These are phyloP conservation scores for Pseudopyrenochaeta lycopersici DNA, from an alignment of 2,329 filamentous ascomycete species.

Conservation along the genomic window DNA sequence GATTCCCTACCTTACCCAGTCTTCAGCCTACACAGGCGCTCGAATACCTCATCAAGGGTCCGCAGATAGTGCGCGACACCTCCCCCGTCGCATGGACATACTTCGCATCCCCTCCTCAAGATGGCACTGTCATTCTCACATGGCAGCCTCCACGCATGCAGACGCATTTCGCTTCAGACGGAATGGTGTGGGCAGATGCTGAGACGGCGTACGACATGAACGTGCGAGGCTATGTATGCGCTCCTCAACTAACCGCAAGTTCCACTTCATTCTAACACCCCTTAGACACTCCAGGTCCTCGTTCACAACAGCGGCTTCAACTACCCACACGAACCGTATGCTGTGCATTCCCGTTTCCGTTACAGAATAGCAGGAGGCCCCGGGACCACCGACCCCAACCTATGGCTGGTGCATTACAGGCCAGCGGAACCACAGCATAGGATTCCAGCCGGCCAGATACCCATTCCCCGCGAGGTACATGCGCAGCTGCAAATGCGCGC, in stretches of 20 bases:
- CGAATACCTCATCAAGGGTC: constrained; percentile 83
- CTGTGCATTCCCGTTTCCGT: constrained; percentile 81
- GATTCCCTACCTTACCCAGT: constrained; percentile 77
- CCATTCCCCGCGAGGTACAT: constrained; percentile 67
- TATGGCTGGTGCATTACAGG: constrained; percentile 93
- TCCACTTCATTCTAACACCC: constrained; percentile 5
- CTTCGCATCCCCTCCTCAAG: constrained; percentile 76
- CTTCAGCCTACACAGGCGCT: constrained; percentile 80
- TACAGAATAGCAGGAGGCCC: constrained; percentile 83
- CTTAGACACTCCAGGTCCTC: constrained; percentile 88
- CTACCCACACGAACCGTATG: constrained; percentile 74
- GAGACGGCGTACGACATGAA: constrained; percentile 82
- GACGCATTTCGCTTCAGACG: constrained; percentile 85
- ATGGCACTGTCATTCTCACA: constrained; percentile 83
- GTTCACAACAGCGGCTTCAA: constrained; percentile 83
- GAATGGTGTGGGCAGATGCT: constrained; percentile 86
- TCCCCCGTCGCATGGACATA: constrained; percentile 95
- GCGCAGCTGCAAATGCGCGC: constrained; percentile 68
- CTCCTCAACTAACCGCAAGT: neutral
- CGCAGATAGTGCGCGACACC: constrained; percentile 83
- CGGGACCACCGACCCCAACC: constrained; percentile 76
- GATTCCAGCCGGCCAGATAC: constrained; percentile 73
- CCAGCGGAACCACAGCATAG: constrained; percentile 77
- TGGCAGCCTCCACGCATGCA: constrained; percentile 82
- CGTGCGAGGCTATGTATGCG: constrained; percentile 69